phyloP scores from a whole-genome alignment of 495 filamentous ascomycete genomes.

The Penicilliopsis zonata region DNA sequence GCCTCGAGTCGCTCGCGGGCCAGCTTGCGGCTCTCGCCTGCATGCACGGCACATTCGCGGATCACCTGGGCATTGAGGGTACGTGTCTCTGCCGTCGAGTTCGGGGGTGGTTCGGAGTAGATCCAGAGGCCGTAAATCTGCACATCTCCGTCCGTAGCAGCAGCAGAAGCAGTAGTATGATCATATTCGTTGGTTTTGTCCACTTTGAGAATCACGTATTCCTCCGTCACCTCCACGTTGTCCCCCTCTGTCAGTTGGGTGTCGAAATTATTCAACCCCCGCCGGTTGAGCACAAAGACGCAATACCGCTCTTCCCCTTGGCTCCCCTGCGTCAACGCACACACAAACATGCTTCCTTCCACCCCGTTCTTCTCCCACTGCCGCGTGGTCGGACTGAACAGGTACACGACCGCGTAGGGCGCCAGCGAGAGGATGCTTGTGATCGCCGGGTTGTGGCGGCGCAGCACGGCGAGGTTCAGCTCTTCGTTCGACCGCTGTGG shows the following conservation, averaged over 20 bases:
- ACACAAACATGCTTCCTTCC: slow-evolving; percentile 77
- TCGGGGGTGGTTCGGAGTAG: slow-evolving; percentile 43
- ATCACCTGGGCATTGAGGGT: slow-evolving; percentile 40
- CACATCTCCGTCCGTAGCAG: slow-evolving; percentile 7
- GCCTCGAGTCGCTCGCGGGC: slow-evolving; percentile 30
- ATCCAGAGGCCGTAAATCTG: slow-evolving; percentile 53
- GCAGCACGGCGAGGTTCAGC: slow-evolving; percentile 70
- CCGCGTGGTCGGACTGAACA: slow-evolving; percentile 45
- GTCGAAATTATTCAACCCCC: slow-evolving; percentile 47
- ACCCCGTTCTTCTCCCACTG: slow-evolving; percentile 68
- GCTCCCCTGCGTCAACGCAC: slow-evolving; percentile 37
- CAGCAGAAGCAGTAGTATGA: not conserved
- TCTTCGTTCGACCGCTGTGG: slow-evolving; percentile 59
- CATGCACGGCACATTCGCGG: slow-evolving; percentile 39
- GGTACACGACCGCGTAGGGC: slow-evolving; percentile 69
- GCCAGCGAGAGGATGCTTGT: slow-evolving; percentile 59
- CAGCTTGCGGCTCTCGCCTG: slow-evolving; percentile 31
- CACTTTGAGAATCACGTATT: slow-evolving; percentile 47
- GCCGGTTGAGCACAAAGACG: slow-evolving; percentile 50
- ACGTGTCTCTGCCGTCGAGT: slow-evolving; percentile 40
- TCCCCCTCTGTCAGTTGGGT: slow-evolving; percentile 36
- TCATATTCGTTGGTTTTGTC: slow-evolving; percentile 5
- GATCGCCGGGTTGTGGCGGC: slow-evolving; percentile 59
- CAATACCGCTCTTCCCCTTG: slow-evolving; percentile 40
- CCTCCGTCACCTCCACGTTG: slow-evolving; percentile 47